Evolutionary conservation across 1,139 yeast genomes (phyloP).

Genomic region (Ogataea hybrid): DNA sequence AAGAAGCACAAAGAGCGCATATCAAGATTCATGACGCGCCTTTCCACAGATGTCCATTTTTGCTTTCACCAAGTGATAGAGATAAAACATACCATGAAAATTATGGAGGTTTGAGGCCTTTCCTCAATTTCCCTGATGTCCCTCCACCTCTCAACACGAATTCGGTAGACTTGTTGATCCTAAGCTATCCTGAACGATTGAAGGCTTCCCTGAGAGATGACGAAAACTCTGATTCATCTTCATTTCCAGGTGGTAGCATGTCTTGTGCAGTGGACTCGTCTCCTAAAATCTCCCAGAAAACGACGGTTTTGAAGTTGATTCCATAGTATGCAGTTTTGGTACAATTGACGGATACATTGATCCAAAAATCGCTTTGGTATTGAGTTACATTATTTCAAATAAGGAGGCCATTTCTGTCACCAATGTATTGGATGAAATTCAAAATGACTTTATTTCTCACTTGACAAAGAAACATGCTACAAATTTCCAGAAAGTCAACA

Average conservation of each 20-base stretch:
- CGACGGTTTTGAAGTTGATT: constrained; percentile 46
- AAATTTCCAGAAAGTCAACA: neutral
- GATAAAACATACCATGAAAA: constrained; percentile 42
- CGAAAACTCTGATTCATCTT: constrained; percentile 11
- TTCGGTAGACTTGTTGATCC: constrained; percentile 40
- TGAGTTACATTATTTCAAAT: constrained; percentile 37
- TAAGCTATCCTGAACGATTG: constrained; percentile 32
- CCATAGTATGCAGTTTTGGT: constrained; percentile 52
- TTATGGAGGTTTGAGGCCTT: constrained; percentile 55
- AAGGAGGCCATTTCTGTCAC: constrained; percentile 36
- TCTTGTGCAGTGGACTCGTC: neutral
- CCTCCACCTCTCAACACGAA: constrained; percentile 57
- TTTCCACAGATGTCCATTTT: constrained; percentile 73
- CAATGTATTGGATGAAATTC: constrained; percentile 61
- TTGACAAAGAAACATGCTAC: constrained; percentile 26
- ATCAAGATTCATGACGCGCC: constrained; percentile 75
- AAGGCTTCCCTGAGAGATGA: constrained; percentile 14
- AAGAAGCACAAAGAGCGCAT: constrained; percentile 61
- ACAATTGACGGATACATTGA: constrained; percentile 39
- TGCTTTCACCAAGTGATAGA: constrained; percentile 48
- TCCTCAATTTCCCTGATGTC: constrained; percentile 63
- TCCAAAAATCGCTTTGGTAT: constrained; percentile 35
- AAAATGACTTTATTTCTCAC: constrained; percentile 52
- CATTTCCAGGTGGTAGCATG: neutral
- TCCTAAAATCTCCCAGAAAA: constrained; percentile 7